phyloP scores from a whole-genome alignment of 768 basidiomycete species.

The Boletus patriciae region DNA sequence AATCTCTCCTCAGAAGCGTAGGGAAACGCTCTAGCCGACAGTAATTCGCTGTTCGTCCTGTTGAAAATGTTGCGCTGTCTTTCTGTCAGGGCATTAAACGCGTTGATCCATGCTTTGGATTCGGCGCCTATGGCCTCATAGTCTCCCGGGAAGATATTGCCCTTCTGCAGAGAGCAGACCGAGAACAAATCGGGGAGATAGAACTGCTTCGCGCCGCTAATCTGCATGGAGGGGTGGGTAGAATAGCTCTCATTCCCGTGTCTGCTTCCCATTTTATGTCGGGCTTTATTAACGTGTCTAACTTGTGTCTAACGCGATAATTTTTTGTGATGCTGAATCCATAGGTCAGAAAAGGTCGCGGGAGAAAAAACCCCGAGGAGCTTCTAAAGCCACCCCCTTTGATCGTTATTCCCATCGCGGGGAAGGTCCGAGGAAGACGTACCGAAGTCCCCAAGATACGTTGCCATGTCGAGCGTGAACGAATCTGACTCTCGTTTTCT shows the following conservation, averaged over 20 bases:
- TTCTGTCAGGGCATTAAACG: constrained; percentile 57
- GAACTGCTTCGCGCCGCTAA: constrained; percentile 34
- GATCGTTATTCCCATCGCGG: constrained; percentile 2
- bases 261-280: constrained; percentile 6
- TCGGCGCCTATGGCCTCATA: constrained; percentile 55
- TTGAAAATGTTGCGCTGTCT: constrained; percentile 56
- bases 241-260: neutral
- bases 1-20: constrained; percentile 58
- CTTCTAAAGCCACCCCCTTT: constrained; percentile 50
- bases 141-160: constrained; percentile 51
- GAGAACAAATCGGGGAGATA: constrained; percentile 57
- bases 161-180: constrained; percentile 44
- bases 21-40: constrained; percentile 61
- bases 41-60: constrained; percentile 58
- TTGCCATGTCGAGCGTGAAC: neutral
- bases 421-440: constrained; percentile 4
- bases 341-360: neutral
- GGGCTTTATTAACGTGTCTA: constrained; percentile 6
- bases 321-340: neutral
- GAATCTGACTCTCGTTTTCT: neutral
- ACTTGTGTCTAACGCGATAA: neutral
- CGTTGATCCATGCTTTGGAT: constrained; percentile 62
- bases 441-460: neutral
- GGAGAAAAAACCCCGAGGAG: constrained; percentile 7
- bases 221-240: constrained; percentile 1